These are phyloP conservation scores for Cotoneaster glaucophyllus DNA, from an alignment of 306 rosid genomes.

Conservation along the genomic window DNA sequence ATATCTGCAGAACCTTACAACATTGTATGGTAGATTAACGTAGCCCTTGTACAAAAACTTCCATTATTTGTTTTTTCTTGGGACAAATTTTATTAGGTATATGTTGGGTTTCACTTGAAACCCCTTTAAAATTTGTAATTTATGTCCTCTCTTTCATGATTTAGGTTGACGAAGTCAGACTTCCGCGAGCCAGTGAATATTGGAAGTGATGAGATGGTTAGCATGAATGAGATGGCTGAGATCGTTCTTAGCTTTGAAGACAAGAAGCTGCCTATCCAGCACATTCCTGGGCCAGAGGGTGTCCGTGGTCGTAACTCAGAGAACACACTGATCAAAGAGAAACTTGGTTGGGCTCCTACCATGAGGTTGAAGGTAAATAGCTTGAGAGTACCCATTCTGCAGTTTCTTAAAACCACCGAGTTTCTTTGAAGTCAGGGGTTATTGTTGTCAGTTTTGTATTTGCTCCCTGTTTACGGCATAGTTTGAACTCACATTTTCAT, in stretches of 20 bases:
- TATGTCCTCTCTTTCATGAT: neutral
- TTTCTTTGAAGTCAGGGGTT: neutral
- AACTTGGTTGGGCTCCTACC: slow-evolving; percentile 99
- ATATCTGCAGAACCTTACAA: neutral
- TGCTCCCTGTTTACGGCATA: neutral
- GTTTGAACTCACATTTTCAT: neutral
- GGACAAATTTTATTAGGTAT: neutral
- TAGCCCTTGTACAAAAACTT: neutral
- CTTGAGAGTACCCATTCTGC: neutral
- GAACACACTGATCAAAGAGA: slow-evolving; percentile 91
- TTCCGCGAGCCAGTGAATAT: slow-evolving; percentile 94
- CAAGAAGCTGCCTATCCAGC: slow-evolving; percentile 73
- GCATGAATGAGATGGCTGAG: slow-evolving; percentile 99
- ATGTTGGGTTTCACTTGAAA: neutral
- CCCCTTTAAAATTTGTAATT: neutral
- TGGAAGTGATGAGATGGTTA: slow-evolving; percentile 99
- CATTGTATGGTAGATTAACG: neutral
- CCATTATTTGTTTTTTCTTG: neutral
- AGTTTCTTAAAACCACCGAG: neutral
- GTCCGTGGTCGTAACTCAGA: slow-evolving; percentile 99
- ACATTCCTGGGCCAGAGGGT: slow-evolving; percentile 99
- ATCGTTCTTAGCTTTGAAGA: slow-evolving; percentile 85
- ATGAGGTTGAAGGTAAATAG: slow-evolving; percentile 83
- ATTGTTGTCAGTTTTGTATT: neutral
- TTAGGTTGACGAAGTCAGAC: slow-evolving; percentile 92